Conservation (phyloP, 768 basidiomycete genomes). For the Pulveroboletus frians region DNA sequence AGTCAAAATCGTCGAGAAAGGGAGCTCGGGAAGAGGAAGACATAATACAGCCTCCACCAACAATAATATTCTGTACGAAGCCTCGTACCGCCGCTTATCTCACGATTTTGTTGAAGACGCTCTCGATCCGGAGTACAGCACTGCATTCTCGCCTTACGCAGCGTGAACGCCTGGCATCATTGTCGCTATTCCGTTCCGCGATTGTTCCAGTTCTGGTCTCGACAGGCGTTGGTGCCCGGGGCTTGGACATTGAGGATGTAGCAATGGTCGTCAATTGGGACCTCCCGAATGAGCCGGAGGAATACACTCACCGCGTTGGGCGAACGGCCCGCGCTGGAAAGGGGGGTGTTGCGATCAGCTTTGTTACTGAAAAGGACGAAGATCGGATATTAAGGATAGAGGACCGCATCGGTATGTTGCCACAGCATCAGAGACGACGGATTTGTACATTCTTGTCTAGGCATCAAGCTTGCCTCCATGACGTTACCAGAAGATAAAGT, state of each 20-base stretch:
- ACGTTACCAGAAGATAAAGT: conserved; percentile 74
- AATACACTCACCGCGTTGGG: conserved; percentile 95
- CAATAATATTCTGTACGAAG: conserved; percentile 89
- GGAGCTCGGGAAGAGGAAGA: conserved; percentile 39
- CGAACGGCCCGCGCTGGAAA: conserved; percentile 87
- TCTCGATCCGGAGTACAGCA: conserved; percentile 79
- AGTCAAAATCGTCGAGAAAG: conserved; percentile 33
- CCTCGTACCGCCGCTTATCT: conserved; percentile 89
- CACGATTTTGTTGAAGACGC: conserved; percentile 67
- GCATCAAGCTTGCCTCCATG: conserved; percentile 72
- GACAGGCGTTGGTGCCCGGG: conserved; percentile 93
- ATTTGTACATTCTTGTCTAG: conserved; percentile 33
- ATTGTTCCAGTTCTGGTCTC: conserved; percentile 89
- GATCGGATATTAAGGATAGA: conserved; percentile 80
- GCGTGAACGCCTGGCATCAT: conserved; percentile 75
- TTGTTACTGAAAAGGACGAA: conserved; percentile 92
- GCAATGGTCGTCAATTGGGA: conserved; percentile 98
- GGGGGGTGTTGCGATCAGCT: conserved; percentile 87
- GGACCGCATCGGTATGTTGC: conserved; percentile 70
- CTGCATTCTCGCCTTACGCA: conserved; percentile 94
- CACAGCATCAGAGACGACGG: background rate
- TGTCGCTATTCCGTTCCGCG: conserved; percentile 81
- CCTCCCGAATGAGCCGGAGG: conserved; percentile 81
- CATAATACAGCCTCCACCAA: conserved; percentile 80
- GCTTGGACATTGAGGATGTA: conserved; percentile 94